Evolutionary conservation across 2,329 filamentous ascomycete genomes (phyloP), one percentile per base, ranked within the genome.

Genomic region (Hortaea sp.): DNA sequence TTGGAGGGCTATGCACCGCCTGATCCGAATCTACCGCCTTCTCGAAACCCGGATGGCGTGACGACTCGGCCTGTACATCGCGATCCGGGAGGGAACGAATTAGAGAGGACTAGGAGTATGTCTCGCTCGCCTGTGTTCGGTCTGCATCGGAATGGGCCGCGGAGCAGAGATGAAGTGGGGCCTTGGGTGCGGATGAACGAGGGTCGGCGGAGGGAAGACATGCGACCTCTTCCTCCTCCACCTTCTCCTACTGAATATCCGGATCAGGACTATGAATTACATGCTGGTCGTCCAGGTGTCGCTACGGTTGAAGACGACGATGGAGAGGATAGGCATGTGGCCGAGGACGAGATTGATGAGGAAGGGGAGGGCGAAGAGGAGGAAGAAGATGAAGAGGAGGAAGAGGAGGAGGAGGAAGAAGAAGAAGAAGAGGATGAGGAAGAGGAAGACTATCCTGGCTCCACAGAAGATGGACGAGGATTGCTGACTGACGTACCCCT

Each of bases 401-500:
- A 53, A 29, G 55, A 54, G 10, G 54, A 54, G 30, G 54, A 53
- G 28, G 52, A 53, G 6, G 50, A 77, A 56, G 76, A 81, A 46
- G 80, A 84, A 37, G 80, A 83, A 34, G 81, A 84, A 43, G 80
- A 83, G 41, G 76, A 76, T 10, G 79, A 82, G 45, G 85, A 88
- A 50, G 84, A 88, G 57, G 83, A 88, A 53, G 85, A 84, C n/a
- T 81, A 88, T 53, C 69, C 70, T 10, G 72, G 71, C 11, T 64
- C 62, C 3, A 66, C 59, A 27, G 85, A 86, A 3, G 84, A 86
- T 20, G 76, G 86, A 60, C 84, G 87, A 12, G 90, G 90, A 9
- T 70, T 97, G 10, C 70, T 97, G 46, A 95, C 90, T 0, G 90
- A 97, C 63, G 88, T 97, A 9, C 90, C 90, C 29, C 85, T 97